Base-by-base conservation (phyloP, 495 filamentous ascomycete genomes). In the Amphirosellinia nigrospora region DNA sequence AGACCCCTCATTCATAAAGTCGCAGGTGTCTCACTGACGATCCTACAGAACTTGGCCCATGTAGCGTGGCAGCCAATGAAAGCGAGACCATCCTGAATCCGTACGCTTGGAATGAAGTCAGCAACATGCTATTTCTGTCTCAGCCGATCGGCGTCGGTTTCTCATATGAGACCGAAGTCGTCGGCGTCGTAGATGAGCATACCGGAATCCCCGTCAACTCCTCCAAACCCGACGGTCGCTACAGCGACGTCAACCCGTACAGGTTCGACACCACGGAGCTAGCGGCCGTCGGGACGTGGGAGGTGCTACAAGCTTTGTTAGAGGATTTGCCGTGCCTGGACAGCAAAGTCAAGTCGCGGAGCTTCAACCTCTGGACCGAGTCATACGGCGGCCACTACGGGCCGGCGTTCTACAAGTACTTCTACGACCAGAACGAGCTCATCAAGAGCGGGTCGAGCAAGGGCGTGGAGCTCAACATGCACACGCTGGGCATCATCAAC, bases 51-150 rank as follows among this genome's bases (percentile, higher is more conserved):
- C 74, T 88, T 64, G 88, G 88, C 6, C 88, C 89, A 10, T 90
- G 88, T 73, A 80, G 82, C 66, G 81, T 90, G 32, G 86, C 85
- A 19, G 75, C 82, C 58, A 80, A 86, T 36, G n/a, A 28, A 15
- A 77, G 85, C 56, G 83, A 82, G 39, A 82, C 86, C 4, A 77
- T 81, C 36, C 73, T 89, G 46, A 90, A 90, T 71, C 87, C 87
- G 9, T 88, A 89, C 72, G 82, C 85, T 4, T 92, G 89, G 88
- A 90, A 84, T 69, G 86, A 89, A 76, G 84, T 86, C 11, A 90
- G 87, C 58, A 91, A 91, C 64, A 80, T 92, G 80, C 79, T 92
- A 3, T 92, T 89, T 74, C 77, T 92, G 41, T 89, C 87, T 0
- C 87, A 92, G 73, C 87, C 89, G 15, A 75, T 89, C 43, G 89